Conservation (phyloP, 2,329 filamentous ascomycete species). For the Talaromyces sp. region DNA sequence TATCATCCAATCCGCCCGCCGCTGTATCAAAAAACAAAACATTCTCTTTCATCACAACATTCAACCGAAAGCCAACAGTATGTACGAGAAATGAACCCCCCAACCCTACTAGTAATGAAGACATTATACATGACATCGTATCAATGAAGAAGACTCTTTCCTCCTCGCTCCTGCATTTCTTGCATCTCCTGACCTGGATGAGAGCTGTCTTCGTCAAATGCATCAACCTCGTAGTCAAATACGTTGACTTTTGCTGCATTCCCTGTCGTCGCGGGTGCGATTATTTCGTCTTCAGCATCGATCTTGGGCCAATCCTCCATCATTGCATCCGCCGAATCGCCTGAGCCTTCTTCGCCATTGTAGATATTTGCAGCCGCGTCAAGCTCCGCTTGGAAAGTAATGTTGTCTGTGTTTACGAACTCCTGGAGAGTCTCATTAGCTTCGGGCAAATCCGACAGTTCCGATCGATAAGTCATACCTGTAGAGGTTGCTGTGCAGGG, state of each 20-base stretch:
- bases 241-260: conserved; percentile 31
- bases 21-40: neutral
- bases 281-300: conserved; percentile 12
- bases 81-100: neutral
- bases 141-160: conserved; percentile 16
- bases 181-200: conserved; percentile 38
- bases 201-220: conserved; percentile 32
- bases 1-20: conserved; percentile 1
- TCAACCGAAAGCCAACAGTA: neutral
- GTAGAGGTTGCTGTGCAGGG: conserved; percentile 34
- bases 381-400: conserved; percentile 38
- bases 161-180: conserved; percentile 29
- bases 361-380: conserved; percentile 24
- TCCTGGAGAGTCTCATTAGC: conserved; percentile 25
- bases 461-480: conserved; percentile 27
- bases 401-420: conserved; percentile 52
- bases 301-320: conserved; percentile 13
- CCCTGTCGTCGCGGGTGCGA: conserved; percentile 1
- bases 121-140: neutral
- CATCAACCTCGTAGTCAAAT: conserved; percentile 38
- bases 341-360: conserved; percentile 12
- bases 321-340: conserved; percentile 10
- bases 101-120: neutral
- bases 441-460: neutral
- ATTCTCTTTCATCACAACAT: neutral